These are phyloP conservation scores for Lasiosphaeria miniovina DNA, from an alignment of 495 filamentous ascomycete genomes.

Conservation along the genomic window DNA sequence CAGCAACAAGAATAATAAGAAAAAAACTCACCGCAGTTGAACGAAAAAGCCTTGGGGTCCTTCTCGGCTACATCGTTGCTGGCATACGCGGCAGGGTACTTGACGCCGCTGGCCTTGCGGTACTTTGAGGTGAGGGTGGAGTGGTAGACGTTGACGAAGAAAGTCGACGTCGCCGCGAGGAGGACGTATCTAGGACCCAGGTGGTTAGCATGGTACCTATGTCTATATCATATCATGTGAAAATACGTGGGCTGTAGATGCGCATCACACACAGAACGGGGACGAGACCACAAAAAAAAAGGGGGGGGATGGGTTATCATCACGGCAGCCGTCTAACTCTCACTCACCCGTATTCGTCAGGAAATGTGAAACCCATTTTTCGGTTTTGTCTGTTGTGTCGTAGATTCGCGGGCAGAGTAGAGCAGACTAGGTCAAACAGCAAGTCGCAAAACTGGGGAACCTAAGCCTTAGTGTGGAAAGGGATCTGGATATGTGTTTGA, in stretches of 20 bases:
- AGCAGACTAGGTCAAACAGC: too few species aligned
- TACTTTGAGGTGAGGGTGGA: slow-evolving; percentile 35
- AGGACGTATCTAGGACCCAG: slow-evolving; percentile 49
- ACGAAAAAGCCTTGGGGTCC: slow-evolving; percentile 44
- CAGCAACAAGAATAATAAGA: not conserved
- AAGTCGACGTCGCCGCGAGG: slow-evolving; percentile 55
- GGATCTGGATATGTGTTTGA: too few species aligned
- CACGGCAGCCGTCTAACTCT: not conserved
- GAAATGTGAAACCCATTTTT: slow-evolving; percentile 32
- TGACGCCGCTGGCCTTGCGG: slow-evolving; percentile 56
- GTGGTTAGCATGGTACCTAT: slow-evolving; percentile 1
- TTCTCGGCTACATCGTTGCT: slow-evolving; percentile 56
- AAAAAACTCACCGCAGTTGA: slow-evolving; percentile 46
- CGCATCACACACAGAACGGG: too few species aligned
- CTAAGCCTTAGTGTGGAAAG: too few species aligned
- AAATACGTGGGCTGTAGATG: too few species aligned
- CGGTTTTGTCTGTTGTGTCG: not conserved
- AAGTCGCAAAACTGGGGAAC: too few species aligned
- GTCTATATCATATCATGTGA: too few species aligned
- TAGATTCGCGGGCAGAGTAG: too few species aligned
- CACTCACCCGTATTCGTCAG: slow-evolving; percentile 45
- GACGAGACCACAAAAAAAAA: too few species aligned
- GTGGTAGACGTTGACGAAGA: slow-evolving; percentile 57
- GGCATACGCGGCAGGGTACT: slow-evolving; percentile 65
- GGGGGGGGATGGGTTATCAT: not conserved